A percentile compares a stretch with the other conserved stretches of the same genome.
These are phyloP conservation scores for Acarospora socialis DNA, from an alignment of 2,329 filamentous ascomycete genomes.

Conservation along the genomic window DNA sequence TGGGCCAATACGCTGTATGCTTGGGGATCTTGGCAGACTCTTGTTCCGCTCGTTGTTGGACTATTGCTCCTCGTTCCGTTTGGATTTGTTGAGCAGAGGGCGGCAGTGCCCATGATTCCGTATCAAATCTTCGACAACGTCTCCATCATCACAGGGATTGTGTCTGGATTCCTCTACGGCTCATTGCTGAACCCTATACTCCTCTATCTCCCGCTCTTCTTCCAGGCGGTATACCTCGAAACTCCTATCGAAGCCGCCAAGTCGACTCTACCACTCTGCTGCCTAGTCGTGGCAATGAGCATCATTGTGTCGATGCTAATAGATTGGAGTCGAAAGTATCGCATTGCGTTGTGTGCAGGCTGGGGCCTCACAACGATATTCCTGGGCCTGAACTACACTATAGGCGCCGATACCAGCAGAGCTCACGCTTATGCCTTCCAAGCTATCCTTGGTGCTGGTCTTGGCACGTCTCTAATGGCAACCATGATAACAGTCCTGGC, in stretches of 20 bases:
- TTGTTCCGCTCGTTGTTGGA: constrained; percentile 22
- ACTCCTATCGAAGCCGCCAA: constrained; percentile 19
- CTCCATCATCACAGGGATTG: constrained; percentile 16
- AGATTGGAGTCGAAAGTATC: no score
- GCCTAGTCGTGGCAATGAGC: no score
- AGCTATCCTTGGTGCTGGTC: constrained; percentile 18
- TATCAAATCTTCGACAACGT: constrained; percentile 19
- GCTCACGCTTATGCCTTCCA: no score
- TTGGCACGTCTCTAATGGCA: no score
- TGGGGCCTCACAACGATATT: constrained; percentile 16
- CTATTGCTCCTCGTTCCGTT: constrained; percentile 18
- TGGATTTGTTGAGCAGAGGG: constrained; percentile 19
- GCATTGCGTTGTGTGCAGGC: constrained; percentile 13
- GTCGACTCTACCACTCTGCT: constrained; percentile 18
- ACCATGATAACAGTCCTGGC: constrained; percentile 10
- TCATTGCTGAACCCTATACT: constrained; percentile 19
- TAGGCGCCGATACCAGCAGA: no score
- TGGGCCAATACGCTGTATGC: constrained; percentile 23
- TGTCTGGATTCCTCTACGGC: constrained; percentile 21
- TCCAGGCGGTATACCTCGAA: constrained; percentile 22
- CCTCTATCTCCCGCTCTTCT: constrained; percentile 23
- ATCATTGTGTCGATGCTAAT: no score
- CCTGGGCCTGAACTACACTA: constrained; percentile 12
- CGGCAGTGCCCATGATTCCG: constrained; percentile 20
- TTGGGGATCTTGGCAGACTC: constrained; percentile 22